These are phyloP conservation scores for Lepidium africanum DNA, from an alignment of 345 rosid genomes.

Conservation along the genomic window DNA sequence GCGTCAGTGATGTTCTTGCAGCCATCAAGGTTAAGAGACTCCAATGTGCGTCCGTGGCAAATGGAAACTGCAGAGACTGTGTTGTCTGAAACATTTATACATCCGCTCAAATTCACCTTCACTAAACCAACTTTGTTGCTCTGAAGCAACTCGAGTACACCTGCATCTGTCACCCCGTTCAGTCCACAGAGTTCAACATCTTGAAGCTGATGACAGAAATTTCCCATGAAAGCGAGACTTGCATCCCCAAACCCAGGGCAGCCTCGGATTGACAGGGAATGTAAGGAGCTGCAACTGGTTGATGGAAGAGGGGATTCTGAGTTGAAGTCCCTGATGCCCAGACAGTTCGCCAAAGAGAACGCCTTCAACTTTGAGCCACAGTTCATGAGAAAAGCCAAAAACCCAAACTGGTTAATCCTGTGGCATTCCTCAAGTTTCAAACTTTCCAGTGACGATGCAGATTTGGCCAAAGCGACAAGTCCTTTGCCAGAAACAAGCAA, in stretches of 20 bases:
- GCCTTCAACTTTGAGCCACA: constrained; percentile 56
- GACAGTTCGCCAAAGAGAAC: constrained; percentile 56
- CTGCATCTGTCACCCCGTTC: constrained; percentile 59
- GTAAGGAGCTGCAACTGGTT: constrained; percentile 51
- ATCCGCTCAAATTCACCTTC: constrained; percentile 67
- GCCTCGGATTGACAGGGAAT: constrained; percentile 46
- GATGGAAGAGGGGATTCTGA: constrained; percentile 28
- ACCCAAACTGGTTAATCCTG: constrained; percentile 78
- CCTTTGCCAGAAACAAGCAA: constrained; percentile 73
- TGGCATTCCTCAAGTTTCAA: constrained; percentile 91
- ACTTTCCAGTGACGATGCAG: constrained; percentile 59
- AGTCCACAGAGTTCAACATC: constrained; percentile 62
- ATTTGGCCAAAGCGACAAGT: constrained; percentile 60
- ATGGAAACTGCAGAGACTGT: constrained; percentile 44
- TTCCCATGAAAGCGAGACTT: constrained; percentile 58
- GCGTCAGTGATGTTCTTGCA: constrained; percentile 68
- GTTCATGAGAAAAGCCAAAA: constrained; percentile 60
- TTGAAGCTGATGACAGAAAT: constrained; percentile 66
- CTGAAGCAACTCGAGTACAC: constrained; percentile 56
- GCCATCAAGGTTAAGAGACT: constrained; percentile 68
- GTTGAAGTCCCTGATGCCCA: constrained; percentile 55
- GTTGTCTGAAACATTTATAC: constrained; percentile 60
- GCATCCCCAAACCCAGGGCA: constrained; percentile 88
- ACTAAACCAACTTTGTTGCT: constrained; percentile 53
- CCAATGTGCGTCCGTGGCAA: constrained; percentile 72